Conservation (phyloP, 2,329 filamentous ascomycete species). For the Phaeosphaeria sp. region DNA sequence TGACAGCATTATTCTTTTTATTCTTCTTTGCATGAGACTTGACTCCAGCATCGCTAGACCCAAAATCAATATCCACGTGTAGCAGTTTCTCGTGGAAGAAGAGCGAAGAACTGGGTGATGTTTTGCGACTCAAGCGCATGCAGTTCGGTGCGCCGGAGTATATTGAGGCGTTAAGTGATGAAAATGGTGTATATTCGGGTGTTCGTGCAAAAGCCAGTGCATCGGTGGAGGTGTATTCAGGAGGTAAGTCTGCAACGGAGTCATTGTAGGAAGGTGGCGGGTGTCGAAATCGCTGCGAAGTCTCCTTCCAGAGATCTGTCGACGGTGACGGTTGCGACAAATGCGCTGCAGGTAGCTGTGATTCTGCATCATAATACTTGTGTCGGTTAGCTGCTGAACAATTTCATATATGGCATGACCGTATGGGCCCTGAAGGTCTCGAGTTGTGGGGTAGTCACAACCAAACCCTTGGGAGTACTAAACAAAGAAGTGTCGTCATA, state of each 20-base stretch:
- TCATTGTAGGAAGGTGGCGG: slow-evolving; percentile 55
- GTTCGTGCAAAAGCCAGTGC: slow-evolving; percentile 48
- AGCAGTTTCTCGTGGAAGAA: slow-evolving; percentile 41
- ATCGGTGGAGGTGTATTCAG: slow-evolving; percentile 54
- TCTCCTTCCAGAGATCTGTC: slow-evolving; percentile 34
- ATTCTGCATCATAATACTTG: slow-evolving; percentile 34
- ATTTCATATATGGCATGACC: slow-evolving; percentile 3
- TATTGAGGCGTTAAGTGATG: slow-evolving; percentile 39
- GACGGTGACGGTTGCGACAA: slow-evolving; percentile 24
- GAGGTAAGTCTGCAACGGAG: slow-evolving; percentile 50
- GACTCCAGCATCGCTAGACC: slow-evolving; percentile 59
- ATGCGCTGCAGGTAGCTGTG: slow-evolving; percentile 21
- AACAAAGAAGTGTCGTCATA: slow-evolving; percentile 41
- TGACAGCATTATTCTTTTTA: slow-evolving; percentile 48
- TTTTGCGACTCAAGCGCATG: slow-evolving; percentile 36
- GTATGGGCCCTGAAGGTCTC: slow-evolving; percentile 8
- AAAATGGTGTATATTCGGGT: slow-evolving; percentile 38
- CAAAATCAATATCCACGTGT: slow-evolving; percentile 62
- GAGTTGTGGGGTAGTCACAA: slow-evolving; percentile 16
- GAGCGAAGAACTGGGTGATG: slow-evolving; percentile 35
- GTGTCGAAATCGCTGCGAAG: slow-evolving; percentile 21
- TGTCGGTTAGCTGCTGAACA: slow-evolving; percentile 27
- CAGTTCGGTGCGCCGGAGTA: slow-evolving; percentile 38
- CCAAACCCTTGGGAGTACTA: slow-evolving; percentile 27
- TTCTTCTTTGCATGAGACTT: slow-evolving; percentile 62